Conservation (phyloP, 106 monocot species). For the Platanthera zijinensis region DNA sequence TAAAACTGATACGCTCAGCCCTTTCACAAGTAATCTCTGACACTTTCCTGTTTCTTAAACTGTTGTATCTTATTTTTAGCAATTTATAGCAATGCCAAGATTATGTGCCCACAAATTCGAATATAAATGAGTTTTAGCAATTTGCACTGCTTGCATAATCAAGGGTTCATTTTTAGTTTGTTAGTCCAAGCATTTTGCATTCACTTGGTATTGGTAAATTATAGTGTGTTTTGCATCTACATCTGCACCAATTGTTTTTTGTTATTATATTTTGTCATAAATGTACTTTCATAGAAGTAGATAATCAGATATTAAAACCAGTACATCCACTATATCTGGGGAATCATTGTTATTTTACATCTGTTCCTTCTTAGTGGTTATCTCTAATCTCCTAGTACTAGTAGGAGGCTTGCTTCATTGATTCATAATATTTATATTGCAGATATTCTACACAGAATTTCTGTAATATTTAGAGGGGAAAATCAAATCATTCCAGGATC, state of each 20-base stretch:
- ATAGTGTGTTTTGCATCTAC: neutral
- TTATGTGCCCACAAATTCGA: neutral
- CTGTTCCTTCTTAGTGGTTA: neutral
- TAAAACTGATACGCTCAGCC: slow-evolving; percentile 16
- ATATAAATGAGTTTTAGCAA: neutral
- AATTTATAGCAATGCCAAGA: too few species aligned
- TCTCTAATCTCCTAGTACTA: neutral
- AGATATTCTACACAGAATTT: slow-evolving; percentile 34
- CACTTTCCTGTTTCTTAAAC: slow-evolving; percentile 5
- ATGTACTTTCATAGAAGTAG: neutral
- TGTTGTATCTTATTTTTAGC: neutral
- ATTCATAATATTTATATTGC: slow-evolving; percentile 3
- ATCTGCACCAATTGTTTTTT: neutral
- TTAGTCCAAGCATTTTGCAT: neutral
- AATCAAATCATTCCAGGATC: slow-evolving; percentile 32
- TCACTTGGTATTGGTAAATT: neutral
- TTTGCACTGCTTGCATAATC: neutral
- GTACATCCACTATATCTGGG: neutral
- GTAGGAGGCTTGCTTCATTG: neutral
- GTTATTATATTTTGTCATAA: neutral
- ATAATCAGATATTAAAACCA: neutral
- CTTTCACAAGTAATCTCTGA: slow-evolving; percentile 17
- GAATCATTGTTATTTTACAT: neutral
- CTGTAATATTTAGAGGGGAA: slow-evolving; percentile 27
- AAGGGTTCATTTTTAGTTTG: neutral